Evolutionary conservation across 2,329 filamentous ascomycete species (phyloP).

Genomic region (Alternaria hordeiaustralica): DNA sequence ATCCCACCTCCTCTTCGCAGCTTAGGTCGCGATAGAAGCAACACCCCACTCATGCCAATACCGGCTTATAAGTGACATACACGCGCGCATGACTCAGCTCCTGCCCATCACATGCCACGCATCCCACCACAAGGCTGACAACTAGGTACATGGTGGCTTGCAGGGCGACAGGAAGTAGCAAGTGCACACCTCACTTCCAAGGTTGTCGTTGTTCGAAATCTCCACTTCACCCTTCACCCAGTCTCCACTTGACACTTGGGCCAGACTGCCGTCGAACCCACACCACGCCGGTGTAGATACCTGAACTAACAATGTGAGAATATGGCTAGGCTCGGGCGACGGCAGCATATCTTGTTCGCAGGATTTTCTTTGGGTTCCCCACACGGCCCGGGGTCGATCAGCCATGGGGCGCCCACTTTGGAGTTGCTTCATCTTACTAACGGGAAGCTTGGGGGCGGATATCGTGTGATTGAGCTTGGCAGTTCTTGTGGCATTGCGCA

Average conservation of each 20-base stretch:
- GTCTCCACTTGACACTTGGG: neutral
- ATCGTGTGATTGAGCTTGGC: neutral
- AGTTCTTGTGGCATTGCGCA: neutral
- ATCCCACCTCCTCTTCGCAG: neutral
- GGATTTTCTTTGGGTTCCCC: neutral
- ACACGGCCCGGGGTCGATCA: neutral
- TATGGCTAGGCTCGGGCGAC: neutral
- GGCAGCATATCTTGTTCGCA: constrained; percentile 3
- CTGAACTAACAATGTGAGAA: neutral
- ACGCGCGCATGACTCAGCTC: neutral
- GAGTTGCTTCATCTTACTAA: neutral
- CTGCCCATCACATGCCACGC: neutral
- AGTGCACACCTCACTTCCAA: neutral
- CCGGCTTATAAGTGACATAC: neutral
- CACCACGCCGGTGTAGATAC: neutral
- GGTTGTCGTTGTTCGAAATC: neutral
- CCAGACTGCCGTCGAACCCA: neutral
- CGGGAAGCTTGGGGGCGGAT: neutral
- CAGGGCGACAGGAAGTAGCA: neutral
- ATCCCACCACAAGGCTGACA: neutral
- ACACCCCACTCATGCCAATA: neutral
- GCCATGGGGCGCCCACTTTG: neutral
- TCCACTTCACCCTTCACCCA: neutral
- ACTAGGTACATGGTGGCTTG: constrained; percentile 1
- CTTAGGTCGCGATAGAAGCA: neutral